Percentiles rank a stretch among this genome's conserved stretches.
phyloP scores from a whole-genome alignment of 1,139 yeast genomes.

The Pichia sp. region DNA sequence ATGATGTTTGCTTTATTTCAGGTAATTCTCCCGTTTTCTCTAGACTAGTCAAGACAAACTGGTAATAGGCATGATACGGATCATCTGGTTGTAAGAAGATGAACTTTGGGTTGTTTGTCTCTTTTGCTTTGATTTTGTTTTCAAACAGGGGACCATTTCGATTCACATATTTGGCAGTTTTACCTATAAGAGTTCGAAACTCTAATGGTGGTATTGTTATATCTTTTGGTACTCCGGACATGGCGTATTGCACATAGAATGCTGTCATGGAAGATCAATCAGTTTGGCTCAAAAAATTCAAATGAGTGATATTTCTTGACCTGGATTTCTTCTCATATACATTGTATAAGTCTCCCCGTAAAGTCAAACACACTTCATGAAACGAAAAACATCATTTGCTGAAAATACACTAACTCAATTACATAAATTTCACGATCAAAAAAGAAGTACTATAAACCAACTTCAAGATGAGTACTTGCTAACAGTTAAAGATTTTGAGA shows the following conservation, averaged over 20 bases:
- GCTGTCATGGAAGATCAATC: background rate
- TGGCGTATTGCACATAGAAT: background rate
- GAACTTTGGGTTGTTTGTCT: slow-evolving; percentile 48
- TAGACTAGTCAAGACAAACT: slow-evolving; percentile 23
- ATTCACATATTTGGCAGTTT: slow-evolving; percentile 63
- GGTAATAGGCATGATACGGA: slow-evolving; percentile 53
- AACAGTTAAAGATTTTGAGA: slow-evolving; percentile 7
- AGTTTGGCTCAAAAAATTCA: background rate
- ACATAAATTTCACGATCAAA: background rate
- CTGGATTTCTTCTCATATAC: too few species aligned
- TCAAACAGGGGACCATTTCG: slow-evolving; percentile 67
- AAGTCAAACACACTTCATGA: too few species aligned
- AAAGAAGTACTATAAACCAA: too few species aligned
- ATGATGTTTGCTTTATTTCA: background rate
- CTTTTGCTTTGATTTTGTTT: slow-evolving; percentile 43
- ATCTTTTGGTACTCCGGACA: slow-evolving; percentile 13
- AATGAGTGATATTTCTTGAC: background rate
- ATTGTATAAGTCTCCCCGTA: too few species aligned
- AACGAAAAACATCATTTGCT: too few species aligned
- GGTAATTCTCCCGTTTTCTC: slow-evolving; percentile 7
- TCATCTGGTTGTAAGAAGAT: slow-evolving; percentile 50
- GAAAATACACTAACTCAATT: too few species aligned
- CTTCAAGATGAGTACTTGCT: slow-evolving; percentile 2
- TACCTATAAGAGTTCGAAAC: slow-evolving; percentile 51
- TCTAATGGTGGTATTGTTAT: slow-evolving; percentile 51